Evolutionary conservation across 768 basidiomycete species (phyloP), one percentile per base, ranked within the genome.

Genomic region (Galerina sulciceps): DNA sequence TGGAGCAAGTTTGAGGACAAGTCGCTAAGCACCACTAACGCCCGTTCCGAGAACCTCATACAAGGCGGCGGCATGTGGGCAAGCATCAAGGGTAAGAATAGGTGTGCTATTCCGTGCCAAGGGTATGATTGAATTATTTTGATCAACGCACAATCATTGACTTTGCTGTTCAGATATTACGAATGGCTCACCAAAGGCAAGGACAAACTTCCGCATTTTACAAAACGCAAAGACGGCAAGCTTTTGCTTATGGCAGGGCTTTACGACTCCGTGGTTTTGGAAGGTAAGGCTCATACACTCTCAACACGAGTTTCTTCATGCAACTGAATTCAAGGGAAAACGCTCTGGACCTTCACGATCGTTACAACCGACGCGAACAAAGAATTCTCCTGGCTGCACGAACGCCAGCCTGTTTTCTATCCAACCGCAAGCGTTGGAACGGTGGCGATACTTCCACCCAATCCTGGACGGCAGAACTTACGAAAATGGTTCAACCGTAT

Each of bases 111-210:
- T 53, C 75, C 91, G 18, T 90, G 88, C 53, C 90, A 75, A 64
- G 71, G 73, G 68, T 77, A 58, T 34, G 11, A 55, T 14, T 20
- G 10, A 13, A n/a, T 14, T 22, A 18, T 46, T 40, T 51, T 18
- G 10, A 56, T 35, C n/a, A 4, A 23, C 36, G 3, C 13, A 10
- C 26, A 31, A 31, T 31, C 26, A 8, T 44, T 53, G 51, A 38
- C 48, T 56, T 52, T 15, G n/a, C 46, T 48, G 46, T 46, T 11
- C 60, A 93, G 93, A 31, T 97, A 97, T 71, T 98, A 93, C 69
- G 96, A 99, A 73, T 98, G 96, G 96, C 80, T 93, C 41, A 89
- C 87, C 56, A 93, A 89, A 70, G 90, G 88, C 51, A 90, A 88
- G 67, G 79, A 85, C 41, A 91, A 90, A 64, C 67, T 92, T 1